Conservation (phyloP, 768 basidiomycete genomes). For the Ramaria sp. region DNA sequence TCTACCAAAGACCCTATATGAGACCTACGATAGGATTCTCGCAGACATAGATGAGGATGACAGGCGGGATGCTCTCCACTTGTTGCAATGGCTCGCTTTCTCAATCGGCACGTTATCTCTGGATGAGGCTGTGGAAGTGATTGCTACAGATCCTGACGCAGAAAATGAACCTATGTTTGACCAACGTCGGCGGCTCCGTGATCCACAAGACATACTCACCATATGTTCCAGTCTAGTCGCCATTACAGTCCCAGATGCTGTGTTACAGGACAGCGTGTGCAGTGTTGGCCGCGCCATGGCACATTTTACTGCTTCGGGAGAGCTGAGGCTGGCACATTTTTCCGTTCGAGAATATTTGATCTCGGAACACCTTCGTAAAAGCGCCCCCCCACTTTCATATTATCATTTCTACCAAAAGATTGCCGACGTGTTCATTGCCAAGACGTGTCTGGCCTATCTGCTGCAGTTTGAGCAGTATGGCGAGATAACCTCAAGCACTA, state of each 20-base stretch:
- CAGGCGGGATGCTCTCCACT: slow-evolving; percentile 9
- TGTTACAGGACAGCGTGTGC: background rate
- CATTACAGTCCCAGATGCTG: background rate
- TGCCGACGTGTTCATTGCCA: background rate
- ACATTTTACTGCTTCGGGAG: too few relatives aligned
- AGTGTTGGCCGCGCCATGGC: too few relatives aligned
- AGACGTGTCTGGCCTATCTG: background rate
- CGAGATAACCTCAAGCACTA: background rate
- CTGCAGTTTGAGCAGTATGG: background rate
- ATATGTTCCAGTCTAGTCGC: slow-evolving; percentile 12
- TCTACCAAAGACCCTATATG: slow-evolving; percentile 11
- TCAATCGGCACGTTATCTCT: slow-evolving; percentile 11
- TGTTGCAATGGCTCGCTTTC: slow-evolving; percentile 16
- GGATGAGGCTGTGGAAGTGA: slow-evolving; percentile 15
- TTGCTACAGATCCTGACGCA: slow-evolving; percentile 12
- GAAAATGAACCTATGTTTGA: slow-evolving; percentile 1
- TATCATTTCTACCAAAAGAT: background rate
- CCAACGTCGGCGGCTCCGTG: background rate
- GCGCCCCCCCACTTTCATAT: background rate
- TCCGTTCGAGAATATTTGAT: background rate
- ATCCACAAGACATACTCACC: slow-evolving; percentile 6
- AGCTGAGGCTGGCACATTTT: background rate
- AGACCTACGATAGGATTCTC: slow-evolving; percentile 17
- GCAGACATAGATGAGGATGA: slow-evolving; percentile 12
- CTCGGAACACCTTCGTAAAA: background rate